Evolutionary conservation across 768 basidiomycete species (phyloP).

Genomic region (Clitopilus passeckerianus): DNA sequence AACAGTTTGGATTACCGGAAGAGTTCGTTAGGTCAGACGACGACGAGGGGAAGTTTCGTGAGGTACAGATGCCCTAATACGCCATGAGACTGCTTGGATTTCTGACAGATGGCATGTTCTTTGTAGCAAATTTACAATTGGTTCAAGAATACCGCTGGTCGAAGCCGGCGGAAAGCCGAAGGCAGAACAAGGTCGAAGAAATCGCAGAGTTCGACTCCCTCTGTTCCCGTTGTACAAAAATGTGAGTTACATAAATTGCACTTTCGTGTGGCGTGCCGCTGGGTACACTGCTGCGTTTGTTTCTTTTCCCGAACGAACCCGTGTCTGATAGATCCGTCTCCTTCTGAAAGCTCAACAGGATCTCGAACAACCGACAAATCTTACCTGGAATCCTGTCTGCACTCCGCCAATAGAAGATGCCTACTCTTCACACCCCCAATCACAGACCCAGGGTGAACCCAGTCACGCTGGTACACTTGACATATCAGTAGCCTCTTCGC

Average conservation of each 20-base stretch:
- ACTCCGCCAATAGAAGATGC: slow-evolving; percentile 21
- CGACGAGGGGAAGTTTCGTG: slow-evolving; percentile 54
- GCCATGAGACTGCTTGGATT: slow-evolving; percentile 7
- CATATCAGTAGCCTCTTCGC: neutral
- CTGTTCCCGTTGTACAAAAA: neutral
- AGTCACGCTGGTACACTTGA: neutral
- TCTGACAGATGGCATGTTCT: slow-evolving; percentile 5
- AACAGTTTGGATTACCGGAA: slow-evolving; percentile 50
- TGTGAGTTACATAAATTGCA: neutral
- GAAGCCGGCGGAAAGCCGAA: slow-evolving; percentile 53
- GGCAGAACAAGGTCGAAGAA: slow-evolving; percentile 51
- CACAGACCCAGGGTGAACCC: slow-evolving; percentile 15
- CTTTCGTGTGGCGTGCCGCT: neutral
- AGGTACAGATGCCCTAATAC: slow-evolving; percentile 31
- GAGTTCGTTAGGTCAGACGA: slow-evolving; percentile 54
- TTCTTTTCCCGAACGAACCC: neutral
- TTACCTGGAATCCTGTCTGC: slow-evolving; percentile 33
- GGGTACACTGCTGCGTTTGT: too few species aligned
- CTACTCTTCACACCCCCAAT: slow-evolving; percentile 32
- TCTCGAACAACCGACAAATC: slow-evolving; percentile 13
- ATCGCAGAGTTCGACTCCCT: slow-evolving; percentile 6
- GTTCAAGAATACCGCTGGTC: slow-evolving; percentile 68
- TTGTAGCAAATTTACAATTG: slow-evolving; percentile 67
- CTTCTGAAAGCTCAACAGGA: slow-evolving; percentile 10
- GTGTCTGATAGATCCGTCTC: slow-evolving; percentile 6